Base-by-base conservation (phyloP, 116 monocot species). In the Cymodocea nodosa region DNA sequence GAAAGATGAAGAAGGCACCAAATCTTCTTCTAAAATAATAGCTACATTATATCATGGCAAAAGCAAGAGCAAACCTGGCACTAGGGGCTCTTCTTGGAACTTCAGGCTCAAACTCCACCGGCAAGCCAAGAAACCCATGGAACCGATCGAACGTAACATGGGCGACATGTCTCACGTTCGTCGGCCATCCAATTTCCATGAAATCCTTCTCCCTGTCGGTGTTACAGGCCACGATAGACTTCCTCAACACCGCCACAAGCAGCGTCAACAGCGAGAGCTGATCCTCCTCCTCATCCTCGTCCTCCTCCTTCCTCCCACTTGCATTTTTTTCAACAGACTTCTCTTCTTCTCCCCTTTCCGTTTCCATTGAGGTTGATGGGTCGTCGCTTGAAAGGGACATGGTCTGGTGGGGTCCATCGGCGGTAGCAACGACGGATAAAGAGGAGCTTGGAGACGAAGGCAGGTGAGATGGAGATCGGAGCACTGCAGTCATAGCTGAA, bases 101-200 rank as follows among this genome's bases (percentile, higher is more conserved):
- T 54, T 83, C 87, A 3, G 87, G 87, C 80, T 83, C 80, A 49
- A 87, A 80, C 78, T 87, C 87, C 15, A 73, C 75, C 4, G 87
- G 87, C 63, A 87, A 50, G 6, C 87, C 87, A 6, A 80, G 83
- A 61, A 87, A 87, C 5, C 87, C 87, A 66, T 87, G 83, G 70
- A 87, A 87, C 48, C 83, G 68, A 64, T 87, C 87, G 73, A 87
- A 87, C 15, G 87, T 87, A 52, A 87, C 87, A 35, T 87, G 87
- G 23, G 80, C 83, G 23, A 87, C 69, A 65, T 87, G 87, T 13
- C 75, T 59, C 17, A 87, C 83, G 35, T 87, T 75, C 2, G 78
- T 83, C 17, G 87, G 87, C 75, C 70, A 73, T 4, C 87, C 80
- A 52, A 87, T 87, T 73, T 87, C 80, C 87, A 80, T 80, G 23